A percentile compares a stretch with the other conserved stretches of the same genome.
These are phyloP conservation scores for Apiotrichum veenhuisii DNA, from an alignment of 1,284 basidiomycete genomes.

Conservation along the genomic window DNA sequence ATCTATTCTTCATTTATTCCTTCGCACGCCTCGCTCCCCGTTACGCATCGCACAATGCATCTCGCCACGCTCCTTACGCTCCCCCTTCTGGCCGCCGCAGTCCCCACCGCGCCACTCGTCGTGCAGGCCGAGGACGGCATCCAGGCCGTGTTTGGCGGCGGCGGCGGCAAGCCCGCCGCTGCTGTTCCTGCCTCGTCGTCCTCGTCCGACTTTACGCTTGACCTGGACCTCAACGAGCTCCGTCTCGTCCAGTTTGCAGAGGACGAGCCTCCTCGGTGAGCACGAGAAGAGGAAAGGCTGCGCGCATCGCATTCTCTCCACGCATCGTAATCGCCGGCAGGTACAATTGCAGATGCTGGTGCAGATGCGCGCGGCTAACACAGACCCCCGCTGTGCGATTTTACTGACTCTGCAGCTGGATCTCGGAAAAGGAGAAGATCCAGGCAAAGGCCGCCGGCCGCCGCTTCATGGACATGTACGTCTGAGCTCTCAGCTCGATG, in stretches of 20 bases:
- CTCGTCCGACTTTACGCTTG: conserved; percentile 36
- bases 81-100: conserved; percentile 34
- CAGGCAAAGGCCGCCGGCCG: conserved; percentile 61
- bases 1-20: not conserved
- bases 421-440: conserved; percentile 83
- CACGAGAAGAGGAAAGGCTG: not conserved
- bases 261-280: conserved; percentile 54
- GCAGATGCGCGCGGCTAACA: not conserved
- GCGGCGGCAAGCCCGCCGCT: conserved; percentile 6
- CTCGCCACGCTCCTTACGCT: conserved; percentile 32
- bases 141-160: conserved; percentile 3
- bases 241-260: conserved; percentile 72
- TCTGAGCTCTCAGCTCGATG: conserved; percentile 4
- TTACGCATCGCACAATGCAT: conserved; percentile 27
- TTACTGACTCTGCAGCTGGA: conserved; percentile 55
- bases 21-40: not conserved
- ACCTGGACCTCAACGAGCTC: conserved; percentile 64
- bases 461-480: conserved; percentile 80
- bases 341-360: not conserved
- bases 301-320: too few species aligned
- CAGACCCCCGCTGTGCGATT: not conserved
- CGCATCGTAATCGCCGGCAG: too few species aligned
- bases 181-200: not conserved
- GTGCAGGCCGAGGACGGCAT: not conserved
- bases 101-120: conserved; percentile 24